Evolutionary conservation across 805 yeast genomes (phyloP), one percentile per base, ranked within the genome.

Genomic region (Zygoascus biomembranicola): DNA sequence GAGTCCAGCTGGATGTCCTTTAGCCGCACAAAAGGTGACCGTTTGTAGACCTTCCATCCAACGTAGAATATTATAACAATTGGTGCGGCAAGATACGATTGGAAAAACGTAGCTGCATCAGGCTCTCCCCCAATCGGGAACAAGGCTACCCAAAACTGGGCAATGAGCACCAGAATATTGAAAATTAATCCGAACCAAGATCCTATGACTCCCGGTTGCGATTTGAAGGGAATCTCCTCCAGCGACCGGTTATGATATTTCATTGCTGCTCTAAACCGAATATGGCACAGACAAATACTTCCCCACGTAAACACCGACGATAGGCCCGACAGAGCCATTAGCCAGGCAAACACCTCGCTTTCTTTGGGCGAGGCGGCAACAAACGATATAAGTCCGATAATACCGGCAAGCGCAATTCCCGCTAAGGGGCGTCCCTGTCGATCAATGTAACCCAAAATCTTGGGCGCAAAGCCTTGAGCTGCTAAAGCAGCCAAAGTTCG

Each of bases 81-180:
- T 13, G 72, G 71, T 6, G 66, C 72, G 19, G 82, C 82, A 47
- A 80, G 65, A 63, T 78, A 80, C 52, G 71, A 66, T 64, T 72
- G 71, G 71, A 80, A 79, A 66, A 80, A 80, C 45, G 46, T 57
- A 28, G 57, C 43, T 11, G 72, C 68, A 51, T 63, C 55, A 19
- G 72, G 69, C 19, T 56, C 48, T 14, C 70, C 79, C 6, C 81
- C 80, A 47, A 82, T 63, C 54, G 94, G 94, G 74, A 73, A 84
- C 45, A 84, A 66, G 10, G 90, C 87, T 53, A 82, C 75, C 85
- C 88, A 87, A 73, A 87, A 84, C 69, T 85, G 87, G n/a, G 86
- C 85, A 51, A 77, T 68, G 56, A 87, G 71, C 58, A 86, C 81
- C 52, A 82, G 64, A 20, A 77, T 32, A 66, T 80, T 81, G 63